phyloP scores from a whole-genome alignment of 805 yeast species.

The Yamadazyma endophytica region DNA sequence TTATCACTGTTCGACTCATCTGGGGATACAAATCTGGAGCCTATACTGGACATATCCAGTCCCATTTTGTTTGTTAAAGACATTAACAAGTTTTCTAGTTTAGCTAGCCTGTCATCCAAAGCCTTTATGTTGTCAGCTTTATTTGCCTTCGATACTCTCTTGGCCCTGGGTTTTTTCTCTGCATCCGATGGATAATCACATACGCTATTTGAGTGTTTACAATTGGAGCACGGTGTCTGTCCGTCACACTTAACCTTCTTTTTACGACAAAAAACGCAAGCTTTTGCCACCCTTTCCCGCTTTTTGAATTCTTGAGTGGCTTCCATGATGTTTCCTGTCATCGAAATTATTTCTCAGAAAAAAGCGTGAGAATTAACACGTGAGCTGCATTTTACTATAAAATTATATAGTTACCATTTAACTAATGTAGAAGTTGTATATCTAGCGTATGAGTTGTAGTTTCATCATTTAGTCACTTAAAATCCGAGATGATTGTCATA shows the following conservation, averaged over 20 bases:
- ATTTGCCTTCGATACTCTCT: conserved; percentile 2
- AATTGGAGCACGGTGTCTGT: conserved; percentile 29
- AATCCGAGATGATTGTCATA: conserved; percentile 31
- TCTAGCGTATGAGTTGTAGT: no score
- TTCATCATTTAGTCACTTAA: no score
- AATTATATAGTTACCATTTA: no score
- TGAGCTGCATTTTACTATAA: no score
- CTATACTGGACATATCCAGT: no score
- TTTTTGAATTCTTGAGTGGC: conserved; percentile 10
- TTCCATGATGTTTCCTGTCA: no score
- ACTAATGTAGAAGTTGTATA: no score
- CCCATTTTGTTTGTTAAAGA: conserved; percentile 7
- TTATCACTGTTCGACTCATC: not conserved
- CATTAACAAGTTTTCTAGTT: conserved; percentile 7
- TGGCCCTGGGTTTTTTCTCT: conserved; percentile 11
- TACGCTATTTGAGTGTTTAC: conserved; percentile 17
- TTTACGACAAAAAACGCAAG: conserved; percentile 32
- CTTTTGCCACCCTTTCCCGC: conserved; percentile 32
- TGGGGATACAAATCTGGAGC: not conserved
- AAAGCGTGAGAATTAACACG: no score
- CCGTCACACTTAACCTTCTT: conserved; percentile 38
- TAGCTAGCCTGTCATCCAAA: conserved; percentile 9
- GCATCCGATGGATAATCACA: conserved; percentile 22
- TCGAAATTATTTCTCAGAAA: no score
- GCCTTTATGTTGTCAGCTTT: conserved; percentile 6